These are phyloP conservation scores for Gonium pectorale DNA, from an alignment of 139 green algal species.

Conservation along the genomic window DNA sequence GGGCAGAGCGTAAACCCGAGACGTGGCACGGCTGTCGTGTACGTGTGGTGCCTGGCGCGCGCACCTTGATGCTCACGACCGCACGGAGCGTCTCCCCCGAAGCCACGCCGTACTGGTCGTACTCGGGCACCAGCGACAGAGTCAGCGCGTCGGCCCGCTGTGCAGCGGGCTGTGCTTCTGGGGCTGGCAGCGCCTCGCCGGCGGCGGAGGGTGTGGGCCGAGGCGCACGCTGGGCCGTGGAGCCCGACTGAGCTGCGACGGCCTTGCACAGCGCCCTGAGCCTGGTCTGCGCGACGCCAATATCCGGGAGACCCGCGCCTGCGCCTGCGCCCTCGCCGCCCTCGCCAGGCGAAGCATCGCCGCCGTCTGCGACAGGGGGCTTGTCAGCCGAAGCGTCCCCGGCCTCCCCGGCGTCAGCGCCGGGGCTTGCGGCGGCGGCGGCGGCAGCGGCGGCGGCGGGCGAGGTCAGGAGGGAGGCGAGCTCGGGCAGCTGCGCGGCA, in stretches of 20 bases:
- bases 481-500: background rate
- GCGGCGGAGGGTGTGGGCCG: too few species aligned
- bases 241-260: too few species aligned
- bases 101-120: constrained; percentile 18
- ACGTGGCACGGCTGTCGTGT: too few species aligned
- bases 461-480: background rate
- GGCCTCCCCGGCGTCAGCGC: background rate
- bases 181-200: too few species aligned
- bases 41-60: background rate
- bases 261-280: too few species aligned
- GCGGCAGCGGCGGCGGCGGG: background rate
- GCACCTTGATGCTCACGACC: constrained; percentile 34
- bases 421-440: background rate
- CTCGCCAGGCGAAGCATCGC: background rate
- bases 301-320: too few species aligned
- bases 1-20: too few species aligned
- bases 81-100: background rate
- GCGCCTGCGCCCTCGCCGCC: too few species aligned
- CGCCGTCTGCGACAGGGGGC: too few species aligned
- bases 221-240: too few species aligned
- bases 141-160: background rate
- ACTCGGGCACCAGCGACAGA: constrained; percentile 41
- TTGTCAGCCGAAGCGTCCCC: background rate
- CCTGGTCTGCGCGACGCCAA: too few species aligned
- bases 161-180: too few species aligned